These are phyloP conservation scores for Geotrichum fermentans DNA, from an alignment of 1,139 yeast species.

Conservation along the genomic window DNA sequence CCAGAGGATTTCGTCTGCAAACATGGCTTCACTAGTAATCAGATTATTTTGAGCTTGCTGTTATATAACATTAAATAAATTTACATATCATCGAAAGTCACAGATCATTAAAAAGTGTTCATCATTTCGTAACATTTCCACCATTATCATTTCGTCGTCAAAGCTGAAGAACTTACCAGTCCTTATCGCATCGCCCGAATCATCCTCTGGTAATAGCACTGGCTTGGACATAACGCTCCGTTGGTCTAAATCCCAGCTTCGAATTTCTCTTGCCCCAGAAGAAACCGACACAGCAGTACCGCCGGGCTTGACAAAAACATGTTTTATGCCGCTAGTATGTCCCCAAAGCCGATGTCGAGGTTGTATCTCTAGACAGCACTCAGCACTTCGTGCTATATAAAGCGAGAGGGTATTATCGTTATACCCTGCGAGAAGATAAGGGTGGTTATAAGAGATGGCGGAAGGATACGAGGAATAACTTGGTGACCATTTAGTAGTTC, in stretches of 20 bases:
- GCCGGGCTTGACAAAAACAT: conserved; percentile 20
- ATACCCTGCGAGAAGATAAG: conserved; percentile 19
- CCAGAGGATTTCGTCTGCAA: no score
- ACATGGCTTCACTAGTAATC: no score
- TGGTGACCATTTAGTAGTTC: conserved; percentile 15
- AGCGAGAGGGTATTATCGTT: conserved; percentile 19
- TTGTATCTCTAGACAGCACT: conserved; percentile 20
- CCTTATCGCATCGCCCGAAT: background rate
- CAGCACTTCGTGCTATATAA: conserved; percentile 19
- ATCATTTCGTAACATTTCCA: conserved; percentile 15
- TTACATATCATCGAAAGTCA: conserved; percentile 17
- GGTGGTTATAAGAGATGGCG: conserved; percentile 19
- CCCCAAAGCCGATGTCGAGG: conserved; percentile 23
- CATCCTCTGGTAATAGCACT: conserved; percentile 5
- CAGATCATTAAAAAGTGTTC: conserved; percentile 17
- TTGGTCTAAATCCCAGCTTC: conserved; percentile 24
- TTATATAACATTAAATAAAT: no score
- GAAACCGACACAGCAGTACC: conserved; percentile 25
- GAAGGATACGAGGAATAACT: conserved; percentile 11
- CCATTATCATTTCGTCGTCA: conserved; percentile 21
- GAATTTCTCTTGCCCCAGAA: conserved; percentile 21
- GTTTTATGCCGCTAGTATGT: conserved; percentile 21
- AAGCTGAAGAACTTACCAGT: conserved; percentile 20
- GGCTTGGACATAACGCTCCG: conserved; percentile 2
- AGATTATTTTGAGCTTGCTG: no score